phyloP scores from a whole-genome alignment of 176 grass and related monocot genomes.

The Rhynchospora tenuis region DNA sequence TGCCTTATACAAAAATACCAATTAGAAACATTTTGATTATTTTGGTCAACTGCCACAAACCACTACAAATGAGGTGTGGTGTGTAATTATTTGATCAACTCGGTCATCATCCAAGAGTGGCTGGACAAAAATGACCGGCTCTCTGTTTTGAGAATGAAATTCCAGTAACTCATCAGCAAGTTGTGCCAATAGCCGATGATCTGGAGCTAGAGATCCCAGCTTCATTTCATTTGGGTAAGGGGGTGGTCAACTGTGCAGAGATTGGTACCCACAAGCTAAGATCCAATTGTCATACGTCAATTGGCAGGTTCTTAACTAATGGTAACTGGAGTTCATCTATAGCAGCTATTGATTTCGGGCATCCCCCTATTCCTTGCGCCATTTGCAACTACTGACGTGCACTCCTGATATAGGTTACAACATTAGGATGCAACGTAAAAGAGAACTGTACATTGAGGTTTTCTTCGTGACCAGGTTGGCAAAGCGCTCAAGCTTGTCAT shows the following conservation, averaged over 20 bases:
- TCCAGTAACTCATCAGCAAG: neutral
- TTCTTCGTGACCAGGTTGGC: neutral
- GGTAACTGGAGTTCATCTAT: neutral
- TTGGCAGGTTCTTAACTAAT: constrained; percentile 4
- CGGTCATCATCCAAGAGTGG: neutral
- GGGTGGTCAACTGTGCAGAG: neutral
- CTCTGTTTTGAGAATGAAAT: neutral
- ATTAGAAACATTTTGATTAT: neutral
- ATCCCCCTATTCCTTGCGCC: neutral
- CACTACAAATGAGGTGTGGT: neutral
- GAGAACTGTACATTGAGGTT: neutral
- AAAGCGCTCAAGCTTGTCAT: neutral
- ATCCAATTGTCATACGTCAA: constrained; percentile 4
- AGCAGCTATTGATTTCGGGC: neutral
- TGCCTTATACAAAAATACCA: neutral
- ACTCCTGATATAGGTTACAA: neutral
- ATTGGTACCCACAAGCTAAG: neutral
- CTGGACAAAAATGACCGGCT: neutral
- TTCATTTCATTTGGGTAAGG: neutral
- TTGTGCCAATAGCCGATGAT: neutral
- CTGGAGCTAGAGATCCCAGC: neutral
- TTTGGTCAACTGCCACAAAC: neutral
- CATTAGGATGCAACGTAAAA: neutral
- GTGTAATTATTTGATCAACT: neutral
- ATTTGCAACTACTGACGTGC: neutral